These are phyloP conservation scores for Ustilago trichophora DNA, from an alignment of 1,284 basidiomycete species.

Conservation along the genomic window DNA sequence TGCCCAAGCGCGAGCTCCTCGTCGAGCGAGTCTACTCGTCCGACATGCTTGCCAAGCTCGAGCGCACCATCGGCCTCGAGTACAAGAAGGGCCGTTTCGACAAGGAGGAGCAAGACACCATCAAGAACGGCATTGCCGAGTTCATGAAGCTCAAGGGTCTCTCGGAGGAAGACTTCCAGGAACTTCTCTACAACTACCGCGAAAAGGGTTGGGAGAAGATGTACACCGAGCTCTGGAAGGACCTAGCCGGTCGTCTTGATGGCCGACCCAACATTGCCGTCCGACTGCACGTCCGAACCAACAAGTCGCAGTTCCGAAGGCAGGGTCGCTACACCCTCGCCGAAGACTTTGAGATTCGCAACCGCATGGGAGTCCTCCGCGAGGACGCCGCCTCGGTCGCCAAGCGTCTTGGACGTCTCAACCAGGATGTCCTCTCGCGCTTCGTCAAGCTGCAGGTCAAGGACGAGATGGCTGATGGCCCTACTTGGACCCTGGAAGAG, in stretches of 20 bases:
- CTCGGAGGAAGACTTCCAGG: slow-evolving; percentile 44
- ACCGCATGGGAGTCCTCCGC: slow-evolving; percentile 22
- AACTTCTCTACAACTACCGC: slow-evolving; percentile 48
- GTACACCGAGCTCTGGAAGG: slow-evolving; percentile 52
- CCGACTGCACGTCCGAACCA: slow-evolving; percentile 37
- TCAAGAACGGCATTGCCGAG: slow-evolving; percentile 42
- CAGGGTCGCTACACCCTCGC: slow-evolving; percentile 46
- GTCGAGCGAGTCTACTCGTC: slow-evolving; percentile 48
- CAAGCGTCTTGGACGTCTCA: slow-evolving; percentile 49
- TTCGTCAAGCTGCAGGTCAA: slow-evolving; percentile 43
- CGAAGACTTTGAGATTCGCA: slow-evolving; percentile 36
- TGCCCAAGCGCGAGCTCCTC: slow-evolving; percentile 35
- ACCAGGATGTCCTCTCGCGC: slow-evolving; percentile 35
- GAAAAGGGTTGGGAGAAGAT: slow-evolving; percentile 38
- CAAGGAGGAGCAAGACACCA: slow-evolving; percentile 37
- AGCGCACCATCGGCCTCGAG: slow-evolving; percentile 42
- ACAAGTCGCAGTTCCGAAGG: slow-evolving; percentile 40
- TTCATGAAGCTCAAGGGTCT: slow-evolving; percentile 42
- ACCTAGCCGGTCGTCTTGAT: slow-evolving; percentile 36
- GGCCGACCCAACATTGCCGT: slow-evolving; percentile 46
- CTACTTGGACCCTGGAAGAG: slow-evolving; percentile 36
- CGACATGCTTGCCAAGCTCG: slow-evolving; percentile 46
- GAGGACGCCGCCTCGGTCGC: slow-evolving; percentile 37
- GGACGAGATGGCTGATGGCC: slow-evolving; percentile 33
- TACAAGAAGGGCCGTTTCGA: slow-evolving; percentile 44